Evolutionary conservation across 768 basidiomycete genomes (phyloP).

Genomic region (Leccinum ochraceum): DNA sequence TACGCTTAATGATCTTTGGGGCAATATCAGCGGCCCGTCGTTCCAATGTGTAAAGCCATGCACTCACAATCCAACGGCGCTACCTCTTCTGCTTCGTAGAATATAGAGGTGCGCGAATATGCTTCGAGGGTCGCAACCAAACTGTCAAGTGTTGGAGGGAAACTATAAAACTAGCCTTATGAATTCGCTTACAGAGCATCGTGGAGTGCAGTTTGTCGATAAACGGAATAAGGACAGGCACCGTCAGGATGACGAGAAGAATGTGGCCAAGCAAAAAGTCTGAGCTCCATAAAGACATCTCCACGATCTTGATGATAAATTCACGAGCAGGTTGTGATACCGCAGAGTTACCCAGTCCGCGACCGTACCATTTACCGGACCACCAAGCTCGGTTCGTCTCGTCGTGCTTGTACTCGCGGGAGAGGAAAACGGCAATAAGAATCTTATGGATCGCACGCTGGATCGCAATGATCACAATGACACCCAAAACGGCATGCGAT

Average conservation of each 20-base stretch:
- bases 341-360: conserved; percentile 84
- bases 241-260: conserved; percentile 84
- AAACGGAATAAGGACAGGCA: conserved; percentile 83
- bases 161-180: neutral
- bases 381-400: conserved; percentile 99
- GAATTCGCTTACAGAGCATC: conserved; percentile 72
- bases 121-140: conserved; percentile 94
- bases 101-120: conserved; percentile 91
- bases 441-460: conserved; percentile 95
- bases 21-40: conserved; percentile 5
- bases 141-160: conserved; percentile 44
- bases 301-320: conserved; percentile 97
- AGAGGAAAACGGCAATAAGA: conserved; percentile 90
- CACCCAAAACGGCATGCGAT: conserved; percentile 93
- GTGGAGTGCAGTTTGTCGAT: conserved; percentile 89
- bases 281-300: conserved; percentile 95
- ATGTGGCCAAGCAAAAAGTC: conserved; percentile 90
- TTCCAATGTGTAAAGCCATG: neutral
- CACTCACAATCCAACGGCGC: conserved; percentile 82
- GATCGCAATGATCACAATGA: conserved; percentile 86
- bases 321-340: conserved; percentile 96
- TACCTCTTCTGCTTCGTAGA: conserved; percentile 93
- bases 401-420: conserved; percentile 97
- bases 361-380: conserved; percentile 98
- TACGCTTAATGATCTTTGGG: conserved; percentile 80